Evolutionary conservation across 176 grass and related monocot genomes (phyloP), one percentile per base, ranked within the genome.

Genomic region (Tuctoria greenei): DNA sequence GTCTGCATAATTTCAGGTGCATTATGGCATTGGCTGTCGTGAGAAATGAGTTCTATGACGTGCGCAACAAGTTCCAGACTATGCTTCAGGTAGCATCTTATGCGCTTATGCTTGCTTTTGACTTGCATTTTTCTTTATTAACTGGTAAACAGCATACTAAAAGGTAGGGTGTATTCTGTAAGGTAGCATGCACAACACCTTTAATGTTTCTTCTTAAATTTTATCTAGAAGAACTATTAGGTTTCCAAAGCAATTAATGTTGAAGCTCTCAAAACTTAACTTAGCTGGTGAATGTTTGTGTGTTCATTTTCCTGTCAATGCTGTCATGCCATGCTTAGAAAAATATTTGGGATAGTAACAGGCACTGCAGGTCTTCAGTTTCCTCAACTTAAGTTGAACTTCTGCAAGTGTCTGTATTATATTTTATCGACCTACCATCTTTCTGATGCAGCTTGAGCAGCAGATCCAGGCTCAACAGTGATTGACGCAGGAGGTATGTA

Each of bases 361-460:
- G 44, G 46, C 50, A 10, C 40, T 16, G 36, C 42, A 57, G 6
- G 51, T 51, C 10, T 59, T 66, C 20, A 3, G 20, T 73, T 65
- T 67, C 8, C 28, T 23, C 37, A 49, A 24, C 16, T 46, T 34
- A 31, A 85, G 73, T 60, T 40, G 41, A 58, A 15, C 25, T 80
- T 69, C 1, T 41, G 13, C 13, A 52, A 52, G 46, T 68, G 61
- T 40, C 35, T 7, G 0, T n/a, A 43, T 71, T 23, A 40, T 16
- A 61, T 21, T 25, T 81, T 60, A 4, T 79, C 39, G 14, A 69
- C 15, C 55, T n/a, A 51, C 20, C 56, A 10, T 72, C 57, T 45
- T 85, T 83, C 44, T 67, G 62, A 78, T 88, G 85, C 84, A 96
- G 87, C 90, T 93, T 57, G 93, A 93, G 85, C 81, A 90, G 79